These are phyloP conservation scores for Ophiocordyceps camponoti-saundersi DNA, from an alignment of 2,329 filamentous ascomycete genomes.

Conservation along the genomic window DNA sequence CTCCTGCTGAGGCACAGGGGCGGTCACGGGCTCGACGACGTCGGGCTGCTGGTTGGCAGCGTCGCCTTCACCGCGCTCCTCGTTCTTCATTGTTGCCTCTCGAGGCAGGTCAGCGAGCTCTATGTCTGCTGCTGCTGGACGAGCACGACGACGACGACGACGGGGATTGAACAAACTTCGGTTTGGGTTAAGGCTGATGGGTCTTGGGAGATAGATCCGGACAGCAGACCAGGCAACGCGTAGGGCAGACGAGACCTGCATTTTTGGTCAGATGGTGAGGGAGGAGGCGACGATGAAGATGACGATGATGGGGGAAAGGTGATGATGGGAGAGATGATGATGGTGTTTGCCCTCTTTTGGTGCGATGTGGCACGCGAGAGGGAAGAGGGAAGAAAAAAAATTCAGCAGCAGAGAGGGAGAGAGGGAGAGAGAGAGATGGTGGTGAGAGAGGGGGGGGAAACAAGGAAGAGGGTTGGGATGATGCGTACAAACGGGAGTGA, in stretches of 20 bases:
- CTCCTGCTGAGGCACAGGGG: neutral
- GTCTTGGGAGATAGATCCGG: too few species aligned
- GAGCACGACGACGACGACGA: too few species aligned
- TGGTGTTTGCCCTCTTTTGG: neutral
- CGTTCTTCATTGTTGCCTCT: neutral
- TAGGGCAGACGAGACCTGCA: too few species aligned
- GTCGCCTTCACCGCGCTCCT: neutral
- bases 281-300: neutral
- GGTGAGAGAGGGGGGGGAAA: neutral
- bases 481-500: neutral
- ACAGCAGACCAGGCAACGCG: too few species aligned
- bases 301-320: neutral
- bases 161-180: too few species aligned
- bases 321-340: neutral
- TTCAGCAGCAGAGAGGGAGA: neutral
- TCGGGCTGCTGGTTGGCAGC: neutral
- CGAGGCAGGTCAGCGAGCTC: neutral
- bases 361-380: neutral
- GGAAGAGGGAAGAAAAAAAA: neutral
- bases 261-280: neutral
- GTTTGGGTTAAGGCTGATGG: too few species aligned
- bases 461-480: neutral
- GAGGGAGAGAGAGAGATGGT: too few species aligned
- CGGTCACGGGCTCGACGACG: neutral
- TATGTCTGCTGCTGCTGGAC: too few species aligned